Evolutionary conservation across 2,329 filamentous ascomycete genomes (phyloP).

Genomic region (Apiospora pterosperma): DNA sequence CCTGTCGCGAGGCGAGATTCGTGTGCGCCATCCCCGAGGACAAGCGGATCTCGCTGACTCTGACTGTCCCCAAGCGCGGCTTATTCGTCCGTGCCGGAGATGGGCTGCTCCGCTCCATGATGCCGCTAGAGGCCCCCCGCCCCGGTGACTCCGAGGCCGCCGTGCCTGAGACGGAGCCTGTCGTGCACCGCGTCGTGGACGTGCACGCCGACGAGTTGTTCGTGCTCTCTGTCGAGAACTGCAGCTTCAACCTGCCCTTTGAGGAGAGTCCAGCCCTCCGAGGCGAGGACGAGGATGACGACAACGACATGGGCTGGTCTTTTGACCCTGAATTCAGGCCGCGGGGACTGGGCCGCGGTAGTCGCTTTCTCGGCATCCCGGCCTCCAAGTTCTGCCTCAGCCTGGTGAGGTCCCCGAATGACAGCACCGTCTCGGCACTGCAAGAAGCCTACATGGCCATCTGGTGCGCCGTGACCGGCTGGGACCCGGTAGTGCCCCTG

Average conservation of each 20-base stretch:
- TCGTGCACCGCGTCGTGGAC: conserved; percentile 17
- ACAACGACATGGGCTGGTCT: conserved; percentile 20
- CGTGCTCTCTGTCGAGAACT: conserved; percentile 27
- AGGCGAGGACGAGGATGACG: conserved; percentile 8
- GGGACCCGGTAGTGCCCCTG: not conserved
- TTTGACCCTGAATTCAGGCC: conserved; percentile 24
- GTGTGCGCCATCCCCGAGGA: conserved; percentile 17
- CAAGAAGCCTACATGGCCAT: conserved; percentile 14
- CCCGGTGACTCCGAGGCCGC: not conserved
- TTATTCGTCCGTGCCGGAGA: conserved; percentile 26
- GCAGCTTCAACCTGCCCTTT: conserved; percentile 27
- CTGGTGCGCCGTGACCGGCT: conserved; percentile 7
- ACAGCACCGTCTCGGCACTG: conserved; percentile 6
- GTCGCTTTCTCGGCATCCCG: conserved; percentile 17
- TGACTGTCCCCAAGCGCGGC: conserved; percentile 24
- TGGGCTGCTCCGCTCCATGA: conserved; percentile 17
- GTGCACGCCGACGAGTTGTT: conserved; percentile 24
- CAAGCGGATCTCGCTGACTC: conserved; percentile 16
- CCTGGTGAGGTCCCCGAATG: conserved; percentile 12
- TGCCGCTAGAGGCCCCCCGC: conserved; percentile 8
- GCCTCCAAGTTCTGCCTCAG: conserved; percentile 17
- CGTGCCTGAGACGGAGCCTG: conserved; percentile 10
- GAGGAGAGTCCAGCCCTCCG: conserved; percentile 18
- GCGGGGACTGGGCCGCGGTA: conserved; percentile 12
- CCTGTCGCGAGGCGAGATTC: conserved; percentile 25